Percentiles rank a stretch among this genome's conserved stretches.
Conservation (phyloP, 805 yeast species). For the Saturnispora serradocipensis region DNA sequence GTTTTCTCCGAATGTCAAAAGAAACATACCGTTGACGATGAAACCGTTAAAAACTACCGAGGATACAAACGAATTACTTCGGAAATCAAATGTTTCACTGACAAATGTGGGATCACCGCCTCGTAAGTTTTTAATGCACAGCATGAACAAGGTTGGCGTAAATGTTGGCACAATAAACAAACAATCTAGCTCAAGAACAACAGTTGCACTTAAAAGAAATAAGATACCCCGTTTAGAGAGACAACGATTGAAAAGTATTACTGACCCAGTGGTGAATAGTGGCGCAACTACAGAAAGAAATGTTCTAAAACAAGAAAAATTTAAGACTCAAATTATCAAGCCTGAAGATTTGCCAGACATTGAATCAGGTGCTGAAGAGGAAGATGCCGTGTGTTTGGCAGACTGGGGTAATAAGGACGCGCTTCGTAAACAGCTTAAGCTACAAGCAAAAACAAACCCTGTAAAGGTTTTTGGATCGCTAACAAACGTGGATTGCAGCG, state of each 20-base stretch:
- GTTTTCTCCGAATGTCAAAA: neutral
- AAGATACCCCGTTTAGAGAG: constrained; percentile 1
- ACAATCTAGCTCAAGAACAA: neutral
- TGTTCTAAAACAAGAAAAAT: neutral
- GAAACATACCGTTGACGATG: constrained; percentile 21
- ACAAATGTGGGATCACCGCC: neutral
- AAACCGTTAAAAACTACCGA: constrained; percentile 17
- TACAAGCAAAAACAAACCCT: constrained; percentile 21
- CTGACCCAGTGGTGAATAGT: neutral
- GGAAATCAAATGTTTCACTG: constrained; percentile 5
- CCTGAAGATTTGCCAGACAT: constrained; percentile 21
- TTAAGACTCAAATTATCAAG: neutral
- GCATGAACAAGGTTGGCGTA: constrained; percentile 2
- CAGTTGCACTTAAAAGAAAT: neutral
- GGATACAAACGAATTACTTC: neutral
- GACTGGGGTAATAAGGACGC: constrained; percentile 18
- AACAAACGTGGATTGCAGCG: constrained; percentile 15
- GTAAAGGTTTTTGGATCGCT: constrained; percentile 21
- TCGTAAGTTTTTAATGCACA: neutral
- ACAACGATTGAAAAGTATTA: neutral
- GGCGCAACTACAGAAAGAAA: neutral
- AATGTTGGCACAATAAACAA: neutral
- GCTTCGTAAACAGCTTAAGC: constrained; percentile 14
- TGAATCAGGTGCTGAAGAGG: constrained; percentile 10
- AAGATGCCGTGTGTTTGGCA: constrained; percentile 16